A percentile compares a stretch with the other conserved stretches of the same genome.
Evolutionary conservation across 805 yeast species (phyloP).

Genomic region (Candida xiaguanensis): DNA sequence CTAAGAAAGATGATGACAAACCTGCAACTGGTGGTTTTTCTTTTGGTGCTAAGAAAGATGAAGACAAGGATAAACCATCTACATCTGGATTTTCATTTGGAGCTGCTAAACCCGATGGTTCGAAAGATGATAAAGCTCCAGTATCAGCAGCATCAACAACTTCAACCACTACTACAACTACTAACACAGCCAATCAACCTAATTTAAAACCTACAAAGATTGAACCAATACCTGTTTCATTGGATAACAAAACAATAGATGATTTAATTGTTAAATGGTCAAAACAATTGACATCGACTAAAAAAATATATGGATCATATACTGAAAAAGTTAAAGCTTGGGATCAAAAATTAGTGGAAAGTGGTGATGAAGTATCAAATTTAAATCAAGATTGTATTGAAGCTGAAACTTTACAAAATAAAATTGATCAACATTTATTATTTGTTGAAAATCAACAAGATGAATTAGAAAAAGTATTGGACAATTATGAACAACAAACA

Average conservation of each 20-base stretch:
- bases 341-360: conserved; percentile 80
- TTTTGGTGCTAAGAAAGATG: conserved; percentile 25
- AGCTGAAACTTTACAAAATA: conserved; percentile 81
- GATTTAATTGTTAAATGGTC: conserved; percentile 95
- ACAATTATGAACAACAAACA: conserved; percentile 76
- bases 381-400: conserved; percentile 71
- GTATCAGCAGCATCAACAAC: conserved; percentile 7
- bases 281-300: conserved; percentile 68
- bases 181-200: conserved; percentile 15
- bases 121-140: conserved; percentile 13
- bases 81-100: conserved; percentile 10
- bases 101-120: conserved; percentile 11
- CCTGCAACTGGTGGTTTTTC: conserved; percentile 15
- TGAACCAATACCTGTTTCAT: conserved; percentile 66
- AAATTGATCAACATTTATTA: conserved; percentile 80
- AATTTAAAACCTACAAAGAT: conserved; percentile 50
- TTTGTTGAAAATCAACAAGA: conserved; percentile 91
- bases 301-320: conserved; percentile 70
- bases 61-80: conserved; percentile 12
- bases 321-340: conserved; percentile 74
- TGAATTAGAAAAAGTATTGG: conserved; percentile 78
- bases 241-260: conserved; percentile 88
- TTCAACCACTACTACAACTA: conserved; percentile 9
- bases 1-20: conserved; percentile 18
- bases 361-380: conserved; percentile 80